phyloP scores from a whole-genome alignment of 2,329 filamentous ascomycete genomes.

The Xylariaceae sp. region DNA sequence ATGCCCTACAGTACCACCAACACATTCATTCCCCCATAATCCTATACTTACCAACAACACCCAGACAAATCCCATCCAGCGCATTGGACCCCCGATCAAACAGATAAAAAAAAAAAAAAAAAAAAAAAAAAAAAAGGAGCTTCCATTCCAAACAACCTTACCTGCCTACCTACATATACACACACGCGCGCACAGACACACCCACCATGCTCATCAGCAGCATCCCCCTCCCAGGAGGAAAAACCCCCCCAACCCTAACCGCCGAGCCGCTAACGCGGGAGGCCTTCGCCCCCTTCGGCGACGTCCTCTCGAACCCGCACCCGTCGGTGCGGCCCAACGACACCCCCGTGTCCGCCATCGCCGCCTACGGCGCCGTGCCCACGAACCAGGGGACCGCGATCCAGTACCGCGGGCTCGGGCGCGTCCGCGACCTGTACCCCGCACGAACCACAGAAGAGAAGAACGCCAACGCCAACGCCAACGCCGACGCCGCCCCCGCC shows the following conservation, averaged over 20 bases:
- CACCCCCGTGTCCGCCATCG: slow-evolving; percentile 32
- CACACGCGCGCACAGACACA: no score
- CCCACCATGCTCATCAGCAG: slow-evolving; percentile 33
- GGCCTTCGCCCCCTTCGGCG: slow-evolving; percentile 78
- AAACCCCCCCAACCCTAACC: slow-evolving; percentile 51
- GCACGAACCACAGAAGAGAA: no score
- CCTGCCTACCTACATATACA: no score
- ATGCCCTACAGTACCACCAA: no score
- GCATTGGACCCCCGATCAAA: no score
- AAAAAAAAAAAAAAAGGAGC: not conserved
- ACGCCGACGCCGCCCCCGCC: slow-evolving; percentile 56
- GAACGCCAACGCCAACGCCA: no score
- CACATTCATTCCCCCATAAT: no score
- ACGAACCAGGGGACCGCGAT: slow-evolving; percentile 88
- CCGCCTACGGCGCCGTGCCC: slow-evolving; percentile 51
- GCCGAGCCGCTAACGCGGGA: slow-evolving; percentile 68
- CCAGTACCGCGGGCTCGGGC: slow-evolving; percentile 82
- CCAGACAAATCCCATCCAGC: no score
- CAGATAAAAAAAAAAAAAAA: slow-evolving; percentile 2
- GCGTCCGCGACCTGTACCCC: slow-evolving; percentile 73
- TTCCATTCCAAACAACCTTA: no score
- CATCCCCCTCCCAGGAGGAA: slow-evolving; percentile 23
- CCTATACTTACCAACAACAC: no score
- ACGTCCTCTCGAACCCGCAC: slow-evolving; percentile 76
- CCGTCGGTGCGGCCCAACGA: slow-evolving; percentile 53